Evolutionary conservation across 139 green algal species (phyloP).

Genomic region (Gonium pectorale): DNA sequence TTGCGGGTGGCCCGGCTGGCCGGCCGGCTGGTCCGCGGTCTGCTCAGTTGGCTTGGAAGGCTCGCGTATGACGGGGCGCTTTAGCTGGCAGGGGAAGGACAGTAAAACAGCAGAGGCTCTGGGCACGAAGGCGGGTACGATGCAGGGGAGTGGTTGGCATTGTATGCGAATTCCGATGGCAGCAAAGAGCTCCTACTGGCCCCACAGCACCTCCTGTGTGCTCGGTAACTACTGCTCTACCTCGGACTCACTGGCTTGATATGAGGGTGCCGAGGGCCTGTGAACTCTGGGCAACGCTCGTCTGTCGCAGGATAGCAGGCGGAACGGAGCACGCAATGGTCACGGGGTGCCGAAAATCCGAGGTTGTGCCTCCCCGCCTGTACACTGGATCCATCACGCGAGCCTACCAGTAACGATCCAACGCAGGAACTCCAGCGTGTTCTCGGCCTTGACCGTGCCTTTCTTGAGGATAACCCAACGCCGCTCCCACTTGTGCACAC

Average conservation of each 20-base stretch:
- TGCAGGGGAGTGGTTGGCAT: too few species aligned
- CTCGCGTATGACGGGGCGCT: constrained; percentile 12
- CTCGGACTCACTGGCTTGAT: constrained; percentile 34
- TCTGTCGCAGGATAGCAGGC: background rate
- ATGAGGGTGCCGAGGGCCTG: constrained; percentile 4
- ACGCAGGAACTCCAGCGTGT: constrained; percentile 48
- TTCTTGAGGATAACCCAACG: constrained; percentile 36
- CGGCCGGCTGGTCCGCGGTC: background rate
- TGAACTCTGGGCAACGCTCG: constrained; percentile 21
- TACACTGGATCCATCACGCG: background rate
- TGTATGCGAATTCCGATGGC: too few species aligned
- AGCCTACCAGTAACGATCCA: constrained; percentile 60
- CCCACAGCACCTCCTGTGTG: too few species aligned
- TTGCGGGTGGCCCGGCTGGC: background rate
- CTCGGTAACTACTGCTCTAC: too few species aligned
- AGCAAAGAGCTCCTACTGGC: too few species aligned
- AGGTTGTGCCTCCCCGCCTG: background rate
- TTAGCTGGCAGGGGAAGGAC: too few species aligned
- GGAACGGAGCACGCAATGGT: background rate
- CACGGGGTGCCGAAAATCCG: background rate
- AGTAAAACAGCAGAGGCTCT: too few species aligned
- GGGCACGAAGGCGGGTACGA: too few species aligned
- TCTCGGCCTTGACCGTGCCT: constrained; percentile 25
- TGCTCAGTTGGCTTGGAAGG: constrained; percentile 13
- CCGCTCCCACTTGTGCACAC: constrained; percentile 58